Base-by-base conservation (phyloP, 108 stramenopile genomes). In the Conticribra guillardii region DNA sequence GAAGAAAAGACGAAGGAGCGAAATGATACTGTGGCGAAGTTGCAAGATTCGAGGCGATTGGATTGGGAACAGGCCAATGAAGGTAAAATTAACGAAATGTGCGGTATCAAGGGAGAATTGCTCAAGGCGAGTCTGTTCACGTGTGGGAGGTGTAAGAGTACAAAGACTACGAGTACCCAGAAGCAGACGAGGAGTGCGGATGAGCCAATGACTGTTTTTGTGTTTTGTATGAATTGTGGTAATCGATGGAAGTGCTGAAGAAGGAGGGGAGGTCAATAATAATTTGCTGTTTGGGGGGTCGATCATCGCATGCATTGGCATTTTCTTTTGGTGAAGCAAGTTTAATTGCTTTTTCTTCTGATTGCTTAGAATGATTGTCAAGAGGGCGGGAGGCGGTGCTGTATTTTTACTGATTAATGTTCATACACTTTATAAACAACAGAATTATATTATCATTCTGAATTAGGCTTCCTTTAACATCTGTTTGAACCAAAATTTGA, bases 141-240 rank as follows among this genome's bases (percentile, higher is more conserved):
- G 7, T 99, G 99, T 73, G 93, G 93, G 11, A 71, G 94, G 37
- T 99, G 99, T 81, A 97, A 98, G 80, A 89, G 88, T 31, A 87
- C 76, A 28, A 98, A 99, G 62, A 99, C 98, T 7, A 93, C 94
- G 8, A 94, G 96, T 72, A 96, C 95, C 16, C 96, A 97, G 81
- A 99, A 98, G 79, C 98, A 99, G 75, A 99, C 99, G 1, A 84
- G 98, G 29, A 93, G 91, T 54, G 97, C 99, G 18, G 98, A 99
- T 86, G 99, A 99, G 76, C 99, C 99, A 14, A 99, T 99, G 99
- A 99, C 98, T 5, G 93, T 96, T 21, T 99, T 98, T 79, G 95
- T 97, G 1, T 79, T 88, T 7, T 99, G 98, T 79, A 49, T 90
- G 71, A 96, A 90, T 64, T 97, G 98, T 71, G 92, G 93, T 5